Percentiles rank a stretch among this genome's conserved stretches.
Conservation (phyloP, 2,329 filamentous ascomycete genomes). For the Sarocladium kiliense region DNA sequence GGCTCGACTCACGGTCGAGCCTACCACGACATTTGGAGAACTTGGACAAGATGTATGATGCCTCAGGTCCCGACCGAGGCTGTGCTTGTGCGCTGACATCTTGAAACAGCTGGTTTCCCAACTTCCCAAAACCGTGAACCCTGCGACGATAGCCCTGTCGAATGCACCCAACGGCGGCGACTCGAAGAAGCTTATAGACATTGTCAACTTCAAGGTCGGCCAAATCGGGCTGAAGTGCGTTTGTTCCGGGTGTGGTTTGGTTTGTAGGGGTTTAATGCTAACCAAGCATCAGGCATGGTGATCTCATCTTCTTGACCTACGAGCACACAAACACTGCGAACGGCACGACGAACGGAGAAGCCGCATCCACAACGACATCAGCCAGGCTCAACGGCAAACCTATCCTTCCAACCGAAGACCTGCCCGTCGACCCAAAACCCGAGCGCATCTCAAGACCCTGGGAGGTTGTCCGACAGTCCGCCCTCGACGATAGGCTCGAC, state of each 20-base stretch:
- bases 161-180: slow-evolving; percentile 56
- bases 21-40: slow-evolving; percentile 66
- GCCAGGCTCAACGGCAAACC: slow-evolving; percentile 76
- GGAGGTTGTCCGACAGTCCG: slow-evolving; percentile 86
- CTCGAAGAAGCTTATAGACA: slow-evolving; percentile 53
- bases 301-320: slow-evolving; percentile 85
- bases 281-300: slow-evolving; percentile 63
- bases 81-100: slow-evolving; percentile 12
- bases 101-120: slow-evolving; percentile 46
- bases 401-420: slow-evolving; percentile 63
- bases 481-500: slow-evolving; percentile 81
- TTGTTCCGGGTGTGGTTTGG: background rate
- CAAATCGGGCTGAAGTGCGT: slow-evolving; percentile 56
- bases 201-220: slow-evolving; percentile 48
- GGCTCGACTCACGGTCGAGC: slow-evolving; percentile 75
- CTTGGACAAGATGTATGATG: slow-evolving; percentile 46
- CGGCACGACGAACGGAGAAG: slow-evolving; percentile 29
- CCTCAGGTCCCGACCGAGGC: background rate
- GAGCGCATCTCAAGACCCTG: slow-evolving; percentile 47
- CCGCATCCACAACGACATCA: slow-evolving; percentile 37
- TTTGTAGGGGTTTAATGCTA: background rate
- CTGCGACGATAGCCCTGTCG: slow-evolving; percentile 54
- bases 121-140: slow-evolving; percentile 58
- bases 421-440: slow-evolving; percentile 67
- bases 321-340: slow-evolving; percentile 46